Base-by-base conservation (phyloP, 2,329 filamentous ascomycete species). In the Talaromyces sp. region DNA sequence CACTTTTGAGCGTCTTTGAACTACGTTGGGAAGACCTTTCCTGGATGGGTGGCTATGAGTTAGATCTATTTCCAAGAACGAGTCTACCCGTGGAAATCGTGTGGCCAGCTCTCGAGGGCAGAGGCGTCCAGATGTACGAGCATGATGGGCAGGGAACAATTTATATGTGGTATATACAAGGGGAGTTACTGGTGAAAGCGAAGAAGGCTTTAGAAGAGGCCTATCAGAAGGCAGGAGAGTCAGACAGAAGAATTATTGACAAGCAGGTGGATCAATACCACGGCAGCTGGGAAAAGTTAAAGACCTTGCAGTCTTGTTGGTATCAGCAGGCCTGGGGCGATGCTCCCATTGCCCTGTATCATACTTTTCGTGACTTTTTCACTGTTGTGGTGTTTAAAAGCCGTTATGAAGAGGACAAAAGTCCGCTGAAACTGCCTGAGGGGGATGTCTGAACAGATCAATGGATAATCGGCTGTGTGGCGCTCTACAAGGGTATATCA, bases 371-470 rank as follows among this genome's bases (percentile, higher is more conserved):
- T 23, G 60, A 37, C n/a, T 62, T 40, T 52, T 44, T 62, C n/a
- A 62, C 54, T 25, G 9, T 23, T n/a, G 42, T 62, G 25, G 40
- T 62, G 35, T 58, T 40, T 57, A 18, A 50, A 5, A 62, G 60
- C 58, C n/a, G 42, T n/a, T 50, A 31, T 40, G 60, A 62, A 42
- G 60, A 62, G 31, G 42, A 62, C 50, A 50, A 52, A 23, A 62
- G 52, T 58, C 60, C 60, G 23, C 9, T 62, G 8, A 62, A 28
- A 7, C 7, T 16, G 16, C 42, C 33, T 18, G 11, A 28, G 5
- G 12, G 18, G 4, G 42, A 60, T 31, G 2, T 11, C 33, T 55
- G 28, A 55, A 35, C 28, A 55, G 28, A 44, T 18, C n/a, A 40
- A 18, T 28, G 28, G 3, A 28, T 6, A 28, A 28, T 6, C 28